Evolutionary conservation across 1,139 yeast species (phyloP), one percentile per base, ranked within the genome.

Genomic region (Blastobotrys apis): DNA sequence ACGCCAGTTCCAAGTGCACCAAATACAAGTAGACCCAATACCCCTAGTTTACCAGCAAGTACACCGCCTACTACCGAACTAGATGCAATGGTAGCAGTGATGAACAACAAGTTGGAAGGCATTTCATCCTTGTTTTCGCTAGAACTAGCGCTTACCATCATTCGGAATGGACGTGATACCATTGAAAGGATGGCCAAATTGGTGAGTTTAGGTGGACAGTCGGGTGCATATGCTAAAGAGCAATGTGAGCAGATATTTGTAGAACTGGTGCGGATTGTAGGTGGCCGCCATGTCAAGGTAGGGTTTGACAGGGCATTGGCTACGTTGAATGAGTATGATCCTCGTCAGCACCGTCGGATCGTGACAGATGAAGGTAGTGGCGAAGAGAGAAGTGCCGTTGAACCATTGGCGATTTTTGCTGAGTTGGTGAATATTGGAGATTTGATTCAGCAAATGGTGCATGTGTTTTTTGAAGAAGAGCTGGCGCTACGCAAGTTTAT

Each of bases 361-460:
- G 54, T 58, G 13, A 52, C 54, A 3, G 50, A 49, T 3, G 45
- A 48, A 0, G 50, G 38, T 3, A 57, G 49, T 20, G 47, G 39
- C 10, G 59, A 57, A 2, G 56, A 52, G 27, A 48, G 48, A 10
- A 50, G 50, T 9, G 60, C 68, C 1, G 84, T 85, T 9, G 94
- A 84, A 53, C 97, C 98, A 0, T 71, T 92, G 42, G 84, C 85
- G 0, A 77, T 85, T 44, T 92, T 92, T 58, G 84, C 94, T 16
- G 97, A 90, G 60, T 71, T 92, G 50, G 94, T 92, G 35, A 92
- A 90, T 56, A 81, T 87, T 54, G 97, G 96, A 5, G 98, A 92
- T 62, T 69, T 90, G 50, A 86, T 92, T 25, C 84, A 87, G 57
- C 97, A 90, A 61, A 87, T 92, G 95, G 69, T 88, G 36, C 92